Evolutionary conservation across 129 eudicot species (phyloP).

Genomic region (Pseudognaphalium luteoalbum): DNA sequence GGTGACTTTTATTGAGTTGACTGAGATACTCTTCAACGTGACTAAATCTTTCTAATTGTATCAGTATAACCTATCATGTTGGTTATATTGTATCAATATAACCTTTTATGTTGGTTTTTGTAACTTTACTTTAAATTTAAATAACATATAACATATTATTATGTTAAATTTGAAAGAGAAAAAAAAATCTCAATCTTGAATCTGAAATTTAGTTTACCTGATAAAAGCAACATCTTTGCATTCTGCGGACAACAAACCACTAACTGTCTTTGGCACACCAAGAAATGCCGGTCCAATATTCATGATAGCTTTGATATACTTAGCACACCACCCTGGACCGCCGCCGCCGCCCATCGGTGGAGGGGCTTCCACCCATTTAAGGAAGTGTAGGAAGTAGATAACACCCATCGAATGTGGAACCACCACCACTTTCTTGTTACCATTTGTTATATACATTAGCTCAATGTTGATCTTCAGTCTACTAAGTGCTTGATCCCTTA

Average conservation of each 20-base stretch:
- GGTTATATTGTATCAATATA: too few species aligned
- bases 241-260: conserved; percentile 74
- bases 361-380: conserved; percentile 86
- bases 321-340: conserved; percentile 83
- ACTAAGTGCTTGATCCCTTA: conserved; percentile 82
- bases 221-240: conserved; percentile 74
- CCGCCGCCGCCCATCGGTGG: conserved; percentile 92
- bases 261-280: conserved; percentile 86
- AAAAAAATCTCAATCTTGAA: background rate
- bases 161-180: background rate
- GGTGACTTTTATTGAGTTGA: background rate
- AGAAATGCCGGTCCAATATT: conserved; percentile 89
- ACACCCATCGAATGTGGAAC: conserved; percentile 96
- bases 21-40: too few species aligned
- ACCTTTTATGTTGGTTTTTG: background rate
- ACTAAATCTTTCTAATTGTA: too few species aligned
- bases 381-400: conserved; percentile 77
- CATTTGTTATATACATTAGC: conserved; percentile 74
- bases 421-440: conserved; percentile 92
- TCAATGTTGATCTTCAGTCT: conserved; percentile 88
- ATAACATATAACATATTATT: background rate
- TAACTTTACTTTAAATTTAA: background rate
- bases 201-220: conserved; percentile 45
- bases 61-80: too few species aligned
- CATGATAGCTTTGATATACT: conserved; percentile 81